These are phyloP conservation scores for Aspergillus carlsbadensis DNA, from an alignment of 495 filamentous ascomycete genomes.

Conservation along the genomic window DNA sequence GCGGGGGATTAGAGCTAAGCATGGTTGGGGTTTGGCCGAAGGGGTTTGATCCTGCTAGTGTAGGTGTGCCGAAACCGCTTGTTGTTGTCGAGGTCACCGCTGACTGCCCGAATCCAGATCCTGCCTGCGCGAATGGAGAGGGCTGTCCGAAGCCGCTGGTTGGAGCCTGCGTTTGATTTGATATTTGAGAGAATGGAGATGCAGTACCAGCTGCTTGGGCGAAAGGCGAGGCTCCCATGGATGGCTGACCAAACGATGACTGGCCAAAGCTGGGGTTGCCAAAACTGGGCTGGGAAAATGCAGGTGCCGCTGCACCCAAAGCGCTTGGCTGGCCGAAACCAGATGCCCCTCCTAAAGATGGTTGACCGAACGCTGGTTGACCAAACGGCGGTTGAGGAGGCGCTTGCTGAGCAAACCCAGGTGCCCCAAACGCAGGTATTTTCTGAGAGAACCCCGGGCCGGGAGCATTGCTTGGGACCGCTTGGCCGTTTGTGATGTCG, in stretches of 20 bases:
- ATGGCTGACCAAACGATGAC: constrained; percentile 6
- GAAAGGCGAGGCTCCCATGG: constrained; percentile 27
- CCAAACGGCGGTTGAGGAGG: constrained; percentile 25
- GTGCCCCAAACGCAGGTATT: constrained; percentile 36
- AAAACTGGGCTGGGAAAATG: constrained; percentile 38
- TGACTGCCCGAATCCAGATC: constrained; percentile 29
- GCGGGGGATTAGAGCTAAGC: constrained; percentile 26
- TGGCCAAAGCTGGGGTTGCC: constrained; percentile 32
- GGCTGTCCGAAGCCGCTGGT: constrained; percentile 31
- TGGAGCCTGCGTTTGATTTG: constrained; percentile 23
- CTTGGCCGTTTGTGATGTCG: constrained; percentile 61
- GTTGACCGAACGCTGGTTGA: constrained; percentile 39
- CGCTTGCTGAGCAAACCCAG: constrained; percentile 14
- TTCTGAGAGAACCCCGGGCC: constrained; percentile 34
- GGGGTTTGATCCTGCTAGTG: constrained; percentile 23
- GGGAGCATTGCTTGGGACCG: constrained; percentile 20
- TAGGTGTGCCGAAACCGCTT: constrained; percentile 35
- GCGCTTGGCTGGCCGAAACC: constrained; percentile 35
- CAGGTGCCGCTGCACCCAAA: constrained; percentile 20
- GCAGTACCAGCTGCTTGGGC: constrained; percentile 23
- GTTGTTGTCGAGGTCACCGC: constrained; percentile 15
- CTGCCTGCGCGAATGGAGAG: constrained; percentile 31
- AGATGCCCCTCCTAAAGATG: constrained; percentile 24
- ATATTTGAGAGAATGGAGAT: constrained; percentile 38
- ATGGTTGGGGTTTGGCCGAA: constrained; percentile 24